Evolutionary conservation across 2,329 filamentous ascomycete genomes (phyloP).

Genomic region (Aureobasidium sp.): DNA sequence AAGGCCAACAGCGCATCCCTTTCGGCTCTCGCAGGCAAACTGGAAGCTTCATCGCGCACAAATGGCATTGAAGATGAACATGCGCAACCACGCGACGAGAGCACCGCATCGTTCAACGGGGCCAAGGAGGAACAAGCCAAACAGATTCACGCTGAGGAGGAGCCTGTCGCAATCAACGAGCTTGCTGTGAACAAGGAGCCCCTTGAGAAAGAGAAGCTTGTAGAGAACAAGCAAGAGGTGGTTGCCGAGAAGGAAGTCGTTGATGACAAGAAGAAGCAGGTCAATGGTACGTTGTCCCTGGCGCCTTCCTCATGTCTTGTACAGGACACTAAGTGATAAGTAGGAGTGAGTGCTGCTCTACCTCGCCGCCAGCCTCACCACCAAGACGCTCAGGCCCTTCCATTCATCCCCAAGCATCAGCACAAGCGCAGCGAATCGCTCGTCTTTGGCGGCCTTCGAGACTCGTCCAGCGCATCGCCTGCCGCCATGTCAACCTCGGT

Average conservation of each 20-base stretch:
- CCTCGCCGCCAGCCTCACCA: neutral
- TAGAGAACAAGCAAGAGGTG: neutral
- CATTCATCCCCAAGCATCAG: slow-evolving; percentile 10
- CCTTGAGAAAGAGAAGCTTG: neutral
- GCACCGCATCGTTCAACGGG: neutral
- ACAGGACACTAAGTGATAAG: neutral
- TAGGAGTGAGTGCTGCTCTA: neutral
- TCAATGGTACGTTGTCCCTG: neutral
- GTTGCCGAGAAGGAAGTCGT: neutral
- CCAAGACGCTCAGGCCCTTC: slow-evolving; percentile 11
- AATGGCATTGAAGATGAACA: neutral
- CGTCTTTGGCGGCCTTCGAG: slow-evolving; percentile 29
- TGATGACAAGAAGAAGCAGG: neutral
- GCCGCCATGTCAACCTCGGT: slow-evolving; percentile 10
- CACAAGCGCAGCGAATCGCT: slow-evolving; percentile 18
- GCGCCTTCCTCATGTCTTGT: neutral
- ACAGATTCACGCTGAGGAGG: neutral
- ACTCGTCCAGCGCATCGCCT: slow-evolving; percentile 30
- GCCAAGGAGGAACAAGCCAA: neutral
- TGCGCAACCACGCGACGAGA: neutral
- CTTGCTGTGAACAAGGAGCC: neutral
- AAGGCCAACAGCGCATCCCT: slow-evolving; percentile 4
- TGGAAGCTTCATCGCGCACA: neutral
- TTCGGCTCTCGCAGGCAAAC: neutral
- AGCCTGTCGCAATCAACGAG: slow-evolving; percentile 4